A percentile compares a stretch with the other conserved stretches of the same genome.
Conservation (phyloP, 169 alveolate species). For the Amoebophrya sp. region DNA sequence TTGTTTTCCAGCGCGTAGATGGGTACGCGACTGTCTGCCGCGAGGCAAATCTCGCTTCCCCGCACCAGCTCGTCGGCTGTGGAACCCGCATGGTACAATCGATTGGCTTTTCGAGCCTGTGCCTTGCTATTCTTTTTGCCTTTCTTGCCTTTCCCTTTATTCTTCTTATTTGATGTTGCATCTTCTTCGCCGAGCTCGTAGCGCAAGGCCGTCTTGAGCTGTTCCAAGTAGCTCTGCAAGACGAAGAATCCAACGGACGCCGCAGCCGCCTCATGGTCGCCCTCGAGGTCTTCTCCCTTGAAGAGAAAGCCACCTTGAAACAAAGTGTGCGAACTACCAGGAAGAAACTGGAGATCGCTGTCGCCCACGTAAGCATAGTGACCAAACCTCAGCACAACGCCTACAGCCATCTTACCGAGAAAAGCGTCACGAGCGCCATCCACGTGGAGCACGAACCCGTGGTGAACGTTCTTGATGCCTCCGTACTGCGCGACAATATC, state of each 20-base stretch:
- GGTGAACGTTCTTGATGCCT: neutral
- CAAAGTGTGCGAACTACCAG: neutral
- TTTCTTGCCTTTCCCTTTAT: too few species aligned
- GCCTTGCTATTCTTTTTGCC: too few species aligned
- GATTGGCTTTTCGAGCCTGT: too few species aligned
- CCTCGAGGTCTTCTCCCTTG: neutral
- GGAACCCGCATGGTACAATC: neutral
- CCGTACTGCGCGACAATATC: too few species aligned
- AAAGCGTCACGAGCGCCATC: neutral
- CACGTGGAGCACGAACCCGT: neutral
- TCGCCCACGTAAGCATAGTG: too few species aligned
- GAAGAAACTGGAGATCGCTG: too few species aligned
- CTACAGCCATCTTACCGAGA: neutral
- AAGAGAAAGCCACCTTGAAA: neutral
- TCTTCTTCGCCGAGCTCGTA: too few species aligned
- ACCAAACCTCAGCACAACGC: neutral
- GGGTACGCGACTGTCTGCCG: neutral
- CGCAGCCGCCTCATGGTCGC: constrained; percentile 1
- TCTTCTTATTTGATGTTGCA: too few species aligned
- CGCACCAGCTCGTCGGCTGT: neutral
- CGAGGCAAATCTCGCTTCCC: neutral
- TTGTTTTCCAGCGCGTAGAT: neutral
- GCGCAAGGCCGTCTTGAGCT: too few species aligned
- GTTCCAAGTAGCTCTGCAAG: neutral
- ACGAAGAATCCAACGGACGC: neutral